Evolutionary conservation across 129 eudicot genomes (phyloP).

Genomic region (Tanacetum coccineum): DNA sequence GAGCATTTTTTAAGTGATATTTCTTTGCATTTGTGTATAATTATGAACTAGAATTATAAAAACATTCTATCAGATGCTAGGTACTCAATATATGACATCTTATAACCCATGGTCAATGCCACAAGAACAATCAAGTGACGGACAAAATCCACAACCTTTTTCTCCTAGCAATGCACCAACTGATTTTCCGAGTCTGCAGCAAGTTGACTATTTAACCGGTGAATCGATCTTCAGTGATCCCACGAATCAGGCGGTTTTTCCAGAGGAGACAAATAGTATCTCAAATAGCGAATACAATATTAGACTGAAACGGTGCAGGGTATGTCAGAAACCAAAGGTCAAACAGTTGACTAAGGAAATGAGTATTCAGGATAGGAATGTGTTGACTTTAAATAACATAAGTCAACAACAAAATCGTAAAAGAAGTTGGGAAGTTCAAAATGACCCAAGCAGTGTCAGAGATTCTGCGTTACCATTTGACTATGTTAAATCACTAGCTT

Average conservation of each 20-base stretch:
- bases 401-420: slow-evolving; percentile 22
- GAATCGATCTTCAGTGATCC: slow-evolving; percentile 11
- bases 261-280: background rate
- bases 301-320: slow-evolving; percentile 36
- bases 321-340: slow-evolving; percentile 28
- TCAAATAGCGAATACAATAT: slow-evolving; percentile 7
- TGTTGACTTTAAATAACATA: background rate
- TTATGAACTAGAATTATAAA: background rate
- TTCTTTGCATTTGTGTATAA: background rate
- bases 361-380: slow-evolving; percentile 11
- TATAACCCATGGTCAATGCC: slow-evolving; percentile 25
- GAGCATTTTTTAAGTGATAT: background rate
- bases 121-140: slow-evolving; percentile 18
- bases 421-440: slow-evolving; percentile 26
- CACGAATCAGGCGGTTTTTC: slow-evolving; percentile 15
- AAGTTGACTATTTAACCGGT: slow-evolving; percentile 13
- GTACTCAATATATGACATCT: slow-evolving; percentile 19
- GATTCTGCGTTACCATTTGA: slow-evolving; percentile 7
- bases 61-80: slow-evolving; percentile 29
- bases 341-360: slow-evolving; percentile 33
- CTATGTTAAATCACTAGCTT: slow-evolving; percentile 13
- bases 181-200: slow-evolving; percentile 8
- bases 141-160: slow-evolving; percentile 10
- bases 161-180: slow-evolving; percentile 6
- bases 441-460: slow-evolving; percentile 16